A percentile compares a stretch with the other conserved stretches of the same genome.
Evolutionary conservation across 2,329 filamentous ascomycete genomes (phyloP).

Genomic region (Dothideomycetes sp.): DNA sequence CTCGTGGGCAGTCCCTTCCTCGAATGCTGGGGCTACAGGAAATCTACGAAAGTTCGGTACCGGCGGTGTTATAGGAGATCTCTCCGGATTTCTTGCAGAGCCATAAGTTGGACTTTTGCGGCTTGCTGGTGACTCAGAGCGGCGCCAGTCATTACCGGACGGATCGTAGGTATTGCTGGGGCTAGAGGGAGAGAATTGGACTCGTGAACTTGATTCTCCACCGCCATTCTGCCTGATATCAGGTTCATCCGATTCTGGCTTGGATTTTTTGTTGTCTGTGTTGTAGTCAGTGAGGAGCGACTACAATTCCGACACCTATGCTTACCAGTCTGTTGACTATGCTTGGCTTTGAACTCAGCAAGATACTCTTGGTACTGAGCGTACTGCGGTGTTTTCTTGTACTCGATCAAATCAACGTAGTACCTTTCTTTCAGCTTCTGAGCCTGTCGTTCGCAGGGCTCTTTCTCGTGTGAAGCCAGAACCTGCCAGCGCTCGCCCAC

Average conservation of each 20-base stretch:
- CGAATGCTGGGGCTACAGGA: background rate
- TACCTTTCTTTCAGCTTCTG: slow-evolving; percentile 66
- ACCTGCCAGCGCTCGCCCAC: slow-evolving; percentile 77
- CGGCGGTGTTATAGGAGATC: background rate
- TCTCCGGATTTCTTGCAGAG: background rate
- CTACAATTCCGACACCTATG: background rate
- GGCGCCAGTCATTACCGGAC: background rate
- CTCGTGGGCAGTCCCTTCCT: background rate
- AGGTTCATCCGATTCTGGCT: background rate
- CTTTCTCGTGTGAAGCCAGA: slow-evolving; percentile 54
- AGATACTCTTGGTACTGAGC: slow-evolving; percentile 61
- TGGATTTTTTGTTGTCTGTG: slow-evolving; percentile 2
- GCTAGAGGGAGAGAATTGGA: background rate
- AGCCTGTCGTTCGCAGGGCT: slow-evolving; percentile 61
- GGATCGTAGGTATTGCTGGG: background rate
- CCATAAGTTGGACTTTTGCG: too few relatives aligned
- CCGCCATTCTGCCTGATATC: background rate
- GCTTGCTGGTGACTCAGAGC: background rate
- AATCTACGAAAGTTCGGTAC: background rate
- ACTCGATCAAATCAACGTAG: slow-evolving; percentile 58
- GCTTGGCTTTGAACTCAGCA: slow-evolving; percentile 66
- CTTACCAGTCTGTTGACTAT: slow-evolving; percentile 22
- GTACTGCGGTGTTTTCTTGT: slow-evolving; percentile 66
- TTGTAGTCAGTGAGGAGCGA: background rate
- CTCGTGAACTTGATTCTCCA: background rate